Base-by-base conservation (phyloP, 306 rosid species). In the Rosa rugosa region DNA sequence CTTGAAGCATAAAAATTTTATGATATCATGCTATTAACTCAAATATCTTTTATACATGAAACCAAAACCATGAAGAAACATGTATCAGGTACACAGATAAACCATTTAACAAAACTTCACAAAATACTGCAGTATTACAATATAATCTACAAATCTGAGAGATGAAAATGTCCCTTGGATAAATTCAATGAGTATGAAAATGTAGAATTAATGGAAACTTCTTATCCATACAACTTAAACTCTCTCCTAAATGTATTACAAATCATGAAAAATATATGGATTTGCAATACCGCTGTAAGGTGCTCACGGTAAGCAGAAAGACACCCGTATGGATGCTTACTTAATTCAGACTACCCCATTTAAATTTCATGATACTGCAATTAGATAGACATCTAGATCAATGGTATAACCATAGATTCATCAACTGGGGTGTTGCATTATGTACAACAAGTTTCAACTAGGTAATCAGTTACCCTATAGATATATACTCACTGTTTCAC, bases 1-100 rank as follows among this genome's bases (percentile, higher is more conserved):
- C 98, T 93, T 79, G 45, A 67, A 77, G 59, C 75, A 77, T 69
- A 75, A 80, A 80, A 83, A 50, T n/a, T 25, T 75, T 38, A 66
- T 66, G 75, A 77, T 57, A 56, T 41, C n/a, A 75, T 44, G 71
- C 77, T 60, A 45, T 34, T 51, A 56, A 59, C 40, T 54, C 13
- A 54, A 56, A 72, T 8, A 23, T 34, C 7, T 56, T 23, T 9
- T 11, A 40, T 13, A 57, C 62, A 22, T 27, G 56, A 42, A 25
- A 5, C 1, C 8, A 56, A 67, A 16, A 44, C 31, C 17, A 27
- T 17, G 59, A 75, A 44, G 5, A 46, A 62, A 62, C 36, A 25
- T 27, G 18, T 16, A 46, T 57, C 36, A 57, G 4, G 8, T 20
- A 44, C 46, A 31, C 54, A 14, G 68, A 9, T 44, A 23, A 59